Percentiles rank a stretch among this genome's conserved stretches.
phyloP scores from a whole-genome alignment of 129 eudicot species.

The Centaurea solstitialis region DNA sequence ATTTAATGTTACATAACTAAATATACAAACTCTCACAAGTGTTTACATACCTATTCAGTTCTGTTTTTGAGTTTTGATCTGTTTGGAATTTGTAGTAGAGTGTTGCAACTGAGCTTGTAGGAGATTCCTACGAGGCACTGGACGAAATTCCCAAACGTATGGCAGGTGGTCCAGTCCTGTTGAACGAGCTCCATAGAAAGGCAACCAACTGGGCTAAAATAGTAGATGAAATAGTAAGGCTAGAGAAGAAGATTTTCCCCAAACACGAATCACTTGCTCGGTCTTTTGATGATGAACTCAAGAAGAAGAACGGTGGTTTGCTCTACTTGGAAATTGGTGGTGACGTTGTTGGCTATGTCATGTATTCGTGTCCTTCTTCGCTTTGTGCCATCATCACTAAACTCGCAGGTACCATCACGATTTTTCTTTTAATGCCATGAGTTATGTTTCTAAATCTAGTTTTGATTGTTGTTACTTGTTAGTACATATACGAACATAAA shows the following conservation, averaged over 20 bases:
- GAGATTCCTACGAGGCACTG: background rate
- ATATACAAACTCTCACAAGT: too few species aligned
- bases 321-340: constrained; percentile 46
- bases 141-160: constrained; percentile 5
- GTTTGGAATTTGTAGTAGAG: background rate
- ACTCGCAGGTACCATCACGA: constrained; percentile 63
- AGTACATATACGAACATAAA: background rate
- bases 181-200: constrained; percentile 56
- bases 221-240: constrained; percentile 67
- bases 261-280: constrained; percentile 91
- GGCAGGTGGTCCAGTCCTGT: constrained; percentile 23
- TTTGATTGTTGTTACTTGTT: background rate
- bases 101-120: background rate
- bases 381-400: constrained; percentile 71
- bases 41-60: background rate
- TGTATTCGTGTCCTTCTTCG: constrained; percentile 87
- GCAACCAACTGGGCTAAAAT: constrained; percentile 38
- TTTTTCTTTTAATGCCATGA: background rate
- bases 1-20: too few species aligned
- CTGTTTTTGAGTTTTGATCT: background rate
- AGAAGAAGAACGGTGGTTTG: constrained; percentile 75
- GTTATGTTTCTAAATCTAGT: background rate
- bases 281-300: constrained; percentile 65
- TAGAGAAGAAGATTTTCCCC: constrained; percentile 83
- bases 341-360: constrained; percentile 78